Evolutionary conservation across 202 grass and related monocot species (phyloP), one percentile per base, ranked within the genome.

Genomic region (Eragrostis tef): DNA sequence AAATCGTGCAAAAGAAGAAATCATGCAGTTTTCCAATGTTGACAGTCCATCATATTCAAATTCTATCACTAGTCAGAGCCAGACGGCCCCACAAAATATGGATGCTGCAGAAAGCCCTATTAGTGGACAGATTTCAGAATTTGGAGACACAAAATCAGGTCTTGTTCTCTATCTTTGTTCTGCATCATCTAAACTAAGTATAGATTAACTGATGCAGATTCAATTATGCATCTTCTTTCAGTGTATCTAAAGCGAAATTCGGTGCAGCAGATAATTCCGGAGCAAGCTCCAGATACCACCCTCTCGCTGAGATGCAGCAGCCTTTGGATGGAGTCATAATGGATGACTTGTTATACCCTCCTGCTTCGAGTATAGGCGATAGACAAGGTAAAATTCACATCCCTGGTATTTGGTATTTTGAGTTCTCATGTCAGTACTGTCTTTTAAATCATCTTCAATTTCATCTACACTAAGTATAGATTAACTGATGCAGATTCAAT

Each of bases 61-160:
- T 71, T 94, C 95, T 80, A 86, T 90, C 17, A 83, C 83, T 80
- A 94, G 90, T 86, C 86, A 90, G 85, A 98, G 92, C 73, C 90
- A 90, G 84, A 75, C 88, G 71, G 86, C 83, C 69, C 89, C 94
- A 77, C 89, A 94, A 87, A 84, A 77, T 78, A 88, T 89, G 84
- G 92, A 97, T 87, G 86, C 87, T 45, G 74, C 77, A 73, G 91
- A 92, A 81, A 97, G 94, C 86, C 92, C 90, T 81, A 89, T 91
- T 86, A 97, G 91, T 94, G 91, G 87, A 70, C 88, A 94, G 70
- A 89, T 93, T 77, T 93, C 88, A 81, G 94, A 94, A 84, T 94
- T 90, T 89, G 91, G 92, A 89, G 92, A 98, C 93, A 89, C 92
- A 80, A 88, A 94, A 94, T 91, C 95, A 94, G 92, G 95, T 98